phyloP scores from a whole-genome alignment of 2,329 filamentous ascomycete genomes.

The Penicillium sumatraense region DNA sequence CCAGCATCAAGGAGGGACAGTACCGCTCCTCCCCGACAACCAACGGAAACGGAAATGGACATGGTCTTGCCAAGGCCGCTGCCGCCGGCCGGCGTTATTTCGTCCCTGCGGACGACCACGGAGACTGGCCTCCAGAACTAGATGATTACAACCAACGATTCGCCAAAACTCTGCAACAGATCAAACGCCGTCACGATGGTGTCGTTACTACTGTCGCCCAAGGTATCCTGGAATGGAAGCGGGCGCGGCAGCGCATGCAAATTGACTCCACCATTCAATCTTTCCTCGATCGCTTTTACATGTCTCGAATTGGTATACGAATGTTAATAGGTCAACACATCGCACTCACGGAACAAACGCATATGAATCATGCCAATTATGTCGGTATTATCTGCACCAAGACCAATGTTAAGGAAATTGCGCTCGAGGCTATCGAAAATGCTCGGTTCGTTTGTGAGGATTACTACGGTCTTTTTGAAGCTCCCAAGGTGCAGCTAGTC shows the following conservation, averaged over 20 bases:
- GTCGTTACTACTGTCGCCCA: constrained; percentile 98
- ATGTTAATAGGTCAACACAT: constrained; percentile 99
- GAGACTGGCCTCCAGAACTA: constrained; percentile 91
- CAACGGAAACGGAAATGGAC: constrained; percentile 36
- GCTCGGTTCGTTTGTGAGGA: constrained; percentile 99
- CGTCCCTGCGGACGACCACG: constrained; percentile 83
- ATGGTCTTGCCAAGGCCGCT: constrained; percentile 57
- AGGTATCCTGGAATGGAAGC: constrained; percentile 97
- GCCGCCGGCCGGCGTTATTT: constrained; percentile 73
- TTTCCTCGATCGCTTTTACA: constrained; percentile 98
- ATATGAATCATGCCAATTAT: constrained; percentile 87
- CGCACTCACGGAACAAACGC: constrained; percentile 89
- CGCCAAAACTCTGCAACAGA: constrained; percentile 83
- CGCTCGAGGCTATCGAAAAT: constrained; percentile 97
- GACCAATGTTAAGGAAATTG: constrained; percentile 93
- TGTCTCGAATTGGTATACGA: constrained; percentile 97
- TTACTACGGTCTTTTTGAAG: constrained; percentile 96
- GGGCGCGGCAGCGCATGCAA: constrained; percentile 93
- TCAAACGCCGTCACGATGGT: constrained; percentile 94
- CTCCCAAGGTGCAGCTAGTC: constrained; percentile 93
- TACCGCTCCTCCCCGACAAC: constrained; percentile 61
- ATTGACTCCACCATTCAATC: constrained; percentile 97
- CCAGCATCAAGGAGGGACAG: constrained; percentile 83
- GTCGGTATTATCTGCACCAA: constrained; percentile 99
- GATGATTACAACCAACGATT: constrained; percentile 94